A percentile compares a stretch with the other conserved stretches of the same genome.
Evolutionary conservation across 129 eudicot species (phyloP).

Genomic region (Artemisia annua): DNA sequence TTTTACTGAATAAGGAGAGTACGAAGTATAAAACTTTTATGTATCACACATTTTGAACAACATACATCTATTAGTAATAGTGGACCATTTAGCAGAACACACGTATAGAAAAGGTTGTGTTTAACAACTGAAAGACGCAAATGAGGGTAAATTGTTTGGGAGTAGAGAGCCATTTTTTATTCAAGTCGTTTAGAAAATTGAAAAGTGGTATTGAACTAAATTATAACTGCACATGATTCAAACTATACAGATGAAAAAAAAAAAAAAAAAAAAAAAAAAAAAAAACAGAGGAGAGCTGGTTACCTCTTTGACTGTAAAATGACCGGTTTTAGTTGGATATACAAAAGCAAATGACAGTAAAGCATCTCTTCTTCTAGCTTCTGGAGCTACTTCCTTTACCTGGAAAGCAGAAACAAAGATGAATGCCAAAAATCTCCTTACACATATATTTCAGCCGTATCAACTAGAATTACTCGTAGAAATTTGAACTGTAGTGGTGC

Average conservation of each 20-base stretch:
- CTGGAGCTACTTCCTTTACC: slow-evolving; percentile 96
- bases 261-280: neutral
- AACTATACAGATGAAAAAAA: neutral
- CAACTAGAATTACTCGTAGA: neutral
- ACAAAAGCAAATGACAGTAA: slow-evolving; percentile 81
- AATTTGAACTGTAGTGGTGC: neutral
- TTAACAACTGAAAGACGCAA: too few relatives aligned
- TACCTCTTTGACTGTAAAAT: slow-evolving; percentile 77
- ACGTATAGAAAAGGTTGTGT: too few relatives aligned
- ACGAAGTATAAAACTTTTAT: neutral
- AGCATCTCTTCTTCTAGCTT: slow-evolving; percentile 88
- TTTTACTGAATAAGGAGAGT: neutral
- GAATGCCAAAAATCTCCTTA: neutral
- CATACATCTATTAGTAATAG: too few relatives aligned
- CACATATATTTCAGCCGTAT: neutral
- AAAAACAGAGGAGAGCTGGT: neutral
- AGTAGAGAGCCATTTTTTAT: neutral
- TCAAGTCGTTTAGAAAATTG: neutral
- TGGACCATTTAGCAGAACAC: too few relatives aligned
- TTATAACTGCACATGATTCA: slow-evolving; percentile 2
- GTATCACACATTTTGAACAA: neutral
- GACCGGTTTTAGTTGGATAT: slow-evolving; percentile 76
- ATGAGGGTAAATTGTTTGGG: too few relatives aligned
- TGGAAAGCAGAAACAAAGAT: slow-evolving; percentile 28
- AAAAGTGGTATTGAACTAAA: neutral